Base-by-base conservation (phyloP, 1,139 yeast species). In the Debaryomyces robertsiae region DNA sequence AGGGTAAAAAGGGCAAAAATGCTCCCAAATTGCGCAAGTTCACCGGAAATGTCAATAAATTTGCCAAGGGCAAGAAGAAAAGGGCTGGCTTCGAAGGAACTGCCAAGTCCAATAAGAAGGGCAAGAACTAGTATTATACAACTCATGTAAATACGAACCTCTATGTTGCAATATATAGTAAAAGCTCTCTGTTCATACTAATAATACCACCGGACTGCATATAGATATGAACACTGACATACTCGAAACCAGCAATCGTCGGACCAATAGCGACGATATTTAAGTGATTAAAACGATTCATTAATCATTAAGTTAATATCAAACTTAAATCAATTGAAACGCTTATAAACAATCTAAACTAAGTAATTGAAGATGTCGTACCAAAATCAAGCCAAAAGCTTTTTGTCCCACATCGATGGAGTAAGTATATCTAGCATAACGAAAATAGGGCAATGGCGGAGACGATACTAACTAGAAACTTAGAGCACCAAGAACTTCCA, bases 1-100 rank as follows among this genome's bases (percentile, higher is more conserved):
- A 84, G 66, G 93, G 91, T 40, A 78, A 81, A 50, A 79, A 80
- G 61, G 69, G 82, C 53, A 82, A 82, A 58, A 74, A 84, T 45
- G 85, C 82, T 63, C 77, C 77, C 42, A 81, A 80, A 62, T 81
- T 85, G 72, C 79, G 79, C 59, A 81, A 82, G 55, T 82, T 81
- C 59, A 81, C 82, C 34, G 84, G 87, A 18, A 65, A 65, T 18
- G 69, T 67, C n/a, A 71, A 69, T 46, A 67, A 68, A 45, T 47
- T 54, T 32, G 57, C 59, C 30, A 52, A 52, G 36, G 45, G 46
- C 16, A 58, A 58, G 43, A 75, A 73, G 50, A 78, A 78, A 55
- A 61, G 83, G 51, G 82, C 83, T 15, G 83, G 83, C 1, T 77
- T 77, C 53, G 82, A 78, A 58, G 83, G 83, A 13, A 64, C 67